These are phyloP conservation scores for Auriscalpium microsporum DNA, from an alignment of 768 basidiomycete species.

Conservation along the genomic window DNA sequence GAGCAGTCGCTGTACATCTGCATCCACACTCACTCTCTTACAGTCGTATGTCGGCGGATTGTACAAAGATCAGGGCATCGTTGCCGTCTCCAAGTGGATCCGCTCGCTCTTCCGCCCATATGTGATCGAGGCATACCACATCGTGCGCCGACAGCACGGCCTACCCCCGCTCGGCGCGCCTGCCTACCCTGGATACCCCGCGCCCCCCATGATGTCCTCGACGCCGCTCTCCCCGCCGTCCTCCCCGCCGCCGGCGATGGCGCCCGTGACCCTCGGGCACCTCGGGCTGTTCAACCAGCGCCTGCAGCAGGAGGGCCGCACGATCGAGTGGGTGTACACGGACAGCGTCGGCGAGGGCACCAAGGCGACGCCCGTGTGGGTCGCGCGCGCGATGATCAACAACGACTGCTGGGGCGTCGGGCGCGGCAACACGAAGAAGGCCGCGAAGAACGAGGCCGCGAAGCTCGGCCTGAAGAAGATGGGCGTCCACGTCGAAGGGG, in stretches of 20 bases:
- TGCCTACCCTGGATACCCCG: conserved; percentile 19
- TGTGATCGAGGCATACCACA: conserved; percentile 47
- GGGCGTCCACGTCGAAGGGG: conserved; percentile 46
- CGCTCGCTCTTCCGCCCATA: conserved; percentile 56
- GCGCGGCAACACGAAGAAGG: conserved; percentile 67
- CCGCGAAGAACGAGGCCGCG: conserved; percentile 74
- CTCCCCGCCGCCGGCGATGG: conserved; percentile 2
- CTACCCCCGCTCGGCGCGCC: conserved; percentile 37
- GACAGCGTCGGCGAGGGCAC: conserved; percentile 38
- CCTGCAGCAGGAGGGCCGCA: conserved; percentile 46
- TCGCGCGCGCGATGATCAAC: conserved; percentile 54
- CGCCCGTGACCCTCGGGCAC: conserved; percentile 42
- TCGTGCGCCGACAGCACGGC: conserved; percentile 60
- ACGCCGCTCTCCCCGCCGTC: conserved; percentile 7
- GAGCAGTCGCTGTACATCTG: not conserved
- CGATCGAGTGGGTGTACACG: conserved; percentile 66
- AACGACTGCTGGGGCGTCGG: conserved; percentile 54
- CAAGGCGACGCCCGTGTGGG: conserved; percentile 72
- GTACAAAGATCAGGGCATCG: conserved; percentile 60
- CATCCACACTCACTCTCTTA: not conserved
- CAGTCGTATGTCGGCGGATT: conserved; percentile 78
- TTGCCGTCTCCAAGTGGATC: conserved; percentile 51
- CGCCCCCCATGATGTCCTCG: conserved; percentile 3
- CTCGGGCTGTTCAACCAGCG: conserved; percentile 76
- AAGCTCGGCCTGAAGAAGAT: conserved; percentile 58